Base-by-base conservation (phyloP, 1,139 yeast genomes). In the Yamadazyma siamensis region DNA sequence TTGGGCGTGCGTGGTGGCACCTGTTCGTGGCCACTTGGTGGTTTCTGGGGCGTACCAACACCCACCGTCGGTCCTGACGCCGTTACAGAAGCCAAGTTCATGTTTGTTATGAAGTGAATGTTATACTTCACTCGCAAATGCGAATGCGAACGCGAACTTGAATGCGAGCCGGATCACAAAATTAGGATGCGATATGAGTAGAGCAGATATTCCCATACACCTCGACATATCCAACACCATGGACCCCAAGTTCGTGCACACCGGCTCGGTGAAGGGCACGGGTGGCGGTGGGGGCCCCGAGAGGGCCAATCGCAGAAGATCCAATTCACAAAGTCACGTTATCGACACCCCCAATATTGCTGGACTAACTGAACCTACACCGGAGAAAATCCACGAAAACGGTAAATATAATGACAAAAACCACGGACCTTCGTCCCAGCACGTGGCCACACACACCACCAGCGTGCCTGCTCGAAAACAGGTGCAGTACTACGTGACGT, bases 401-500 rank as follows among this genome's bases (percentile, higher is more conserved):
- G 19, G 37, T 23, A 15, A 26, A 22, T 11, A 11, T 12, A 17
- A 13, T n/a, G 10, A 18, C 7, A 10, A 18, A 18, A 18, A 18
- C 9, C 7, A 18, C 10, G 9, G 10, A 18, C 20, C 20, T 10
- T 18, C 10, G 20, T 10, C 7, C 20, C 20, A 18, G n/a, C n/a
- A n/a, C n/a, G n/a, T n/a, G n/a, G n/a, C n/a, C n/a, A n/a, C n/a
- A n/a, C n/a, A n/a, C n/a, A 15, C 21, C 26, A 26, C 10, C 13
- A 10, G 5, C 6, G 18, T 4, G 3, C 3, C 27, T 13, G 20
- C 15, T 9, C 45, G 72, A 31, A 50, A 49, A 28, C 65, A 57
- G 33, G 55, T 59, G 13, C 68, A 63, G 51, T 60, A 69, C 44
- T 76, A 83, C 28, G 73, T 89, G 13, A 80, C 88, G 2, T 62